Evolutionary conservation across 371 early-diverging fungal species (phyloP).

Genomic region (Mucor racemosus): DNA sequence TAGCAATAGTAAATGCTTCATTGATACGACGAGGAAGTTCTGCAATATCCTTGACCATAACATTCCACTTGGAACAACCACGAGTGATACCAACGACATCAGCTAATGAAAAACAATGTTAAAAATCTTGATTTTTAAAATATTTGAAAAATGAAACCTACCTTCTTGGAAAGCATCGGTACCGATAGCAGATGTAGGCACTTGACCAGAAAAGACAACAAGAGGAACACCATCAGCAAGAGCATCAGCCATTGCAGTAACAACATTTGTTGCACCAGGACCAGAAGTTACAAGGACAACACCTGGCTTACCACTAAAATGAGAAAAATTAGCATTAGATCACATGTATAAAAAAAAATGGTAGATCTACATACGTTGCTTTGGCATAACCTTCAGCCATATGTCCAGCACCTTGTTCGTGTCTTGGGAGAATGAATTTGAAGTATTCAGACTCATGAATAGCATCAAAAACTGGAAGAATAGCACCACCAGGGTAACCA

Average conservation of each 20-base stretch:
- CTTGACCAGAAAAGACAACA: slow-evolving; percentile 95
- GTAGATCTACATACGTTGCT: slow-evolving; percentile 66
- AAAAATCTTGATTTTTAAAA: not conserved
- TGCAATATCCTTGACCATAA: slow-evolving; percentile 94
- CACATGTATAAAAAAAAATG: not conserved
- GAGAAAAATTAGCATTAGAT: not conserved
- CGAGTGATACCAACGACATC: slow-evolving; percentile 95
- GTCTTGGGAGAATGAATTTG: slow-evolving; percentile 92
- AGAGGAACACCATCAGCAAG: slow-evolving; percentile 93
- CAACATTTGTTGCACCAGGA: slow-evolving; percentile 97
- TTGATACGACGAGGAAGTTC: slow-evolving; percentile 96
- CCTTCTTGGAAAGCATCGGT: slow-evolving; percentile 97
- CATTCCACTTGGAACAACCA: slow-evolving; percentile 98
- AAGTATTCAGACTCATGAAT: slow-evolving; percentile 95
- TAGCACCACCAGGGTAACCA: slow-evolving; percentile 98
- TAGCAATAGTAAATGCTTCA: slow-evolving; percentile 96
- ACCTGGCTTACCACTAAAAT: slow-evolving; percentile 85
- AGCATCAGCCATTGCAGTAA: slow-evolving; percentile 98
- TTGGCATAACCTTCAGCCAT: slow-evolving; percentile 98
- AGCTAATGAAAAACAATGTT: slow-evolving; percentile 47
- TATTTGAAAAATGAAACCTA: slow-evolving; percentile 9
- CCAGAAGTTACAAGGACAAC: slow-evolving; percentile 96
- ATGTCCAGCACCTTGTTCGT: slow-evolving; percentile 98
- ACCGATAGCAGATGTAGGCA: slow-evolving; percentile 90
- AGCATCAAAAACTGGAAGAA: slow-evolving; percentile 96